Evolutionary conservation across 495 filamentous ascomycete genomes (phyloP).

Genomic region (Aspergillus leporis): DNA sequence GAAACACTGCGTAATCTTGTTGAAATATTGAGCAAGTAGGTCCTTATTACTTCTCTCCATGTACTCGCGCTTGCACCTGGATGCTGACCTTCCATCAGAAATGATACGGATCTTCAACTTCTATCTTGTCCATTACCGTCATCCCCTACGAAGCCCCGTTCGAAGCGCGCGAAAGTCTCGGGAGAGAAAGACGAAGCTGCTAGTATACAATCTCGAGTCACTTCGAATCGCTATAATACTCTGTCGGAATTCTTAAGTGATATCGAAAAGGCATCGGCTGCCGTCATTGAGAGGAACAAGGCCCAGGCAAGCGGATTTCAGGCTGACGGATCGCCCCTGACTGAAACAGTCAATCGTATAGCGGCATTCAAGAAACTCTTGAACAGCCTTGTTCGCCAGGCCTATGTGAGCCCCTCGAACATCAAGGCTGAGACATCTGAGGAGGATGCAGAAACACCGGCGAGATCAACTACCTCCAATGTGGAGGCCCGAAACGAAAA

Average conservation of each 20-base stretch:
- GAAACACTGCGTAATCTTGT: constrained; percentile 44
- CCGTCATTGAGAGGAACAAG: constrained; percentile 46
- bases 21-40: constrained; percentile 42
- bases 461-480: constrained; percentile 23
- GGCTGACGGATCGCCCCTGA: constrained; percentile 35
- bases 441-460: constrained; percentile 39
- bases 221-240: constrained; percentile 42
- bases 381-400: constrained; percentile 49
- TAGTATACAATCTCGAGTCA: constrained; percentile 44
- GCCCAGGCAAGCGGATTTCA: constrained; percentile 32
- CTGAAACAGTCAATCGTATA: constrained; percentile 42
- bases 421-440: constrained; percentile 42
- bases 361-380: constrained; percentile 51
- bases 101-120: constrained; percentile 44
- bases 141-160: constrained; percentile 43
- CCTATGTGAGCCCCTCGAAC: constrained; percentile 35
- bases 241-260: constrained; percentile 51
- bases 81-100: constrained; percentile 33
- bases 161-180: constrained; percentile 52
- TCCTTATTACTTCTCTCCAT: not conserved
- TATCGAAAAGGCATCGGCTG: constrained; percentile 49
- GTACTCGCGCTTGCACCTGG: not conserved
- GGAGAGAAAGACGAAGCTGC: constrained; percentile 36
- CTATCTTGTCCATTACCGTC: constrained; percentile 44
- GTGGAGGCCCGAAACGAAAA: constrained; percentile 45